Percentiles rank a stretch among this genome's conserved stretches.
Evolutionary conservation across 2,329 filamentous ascomycete species (phyloP).

Genomic region (Phialophora macrospora): DNA sequence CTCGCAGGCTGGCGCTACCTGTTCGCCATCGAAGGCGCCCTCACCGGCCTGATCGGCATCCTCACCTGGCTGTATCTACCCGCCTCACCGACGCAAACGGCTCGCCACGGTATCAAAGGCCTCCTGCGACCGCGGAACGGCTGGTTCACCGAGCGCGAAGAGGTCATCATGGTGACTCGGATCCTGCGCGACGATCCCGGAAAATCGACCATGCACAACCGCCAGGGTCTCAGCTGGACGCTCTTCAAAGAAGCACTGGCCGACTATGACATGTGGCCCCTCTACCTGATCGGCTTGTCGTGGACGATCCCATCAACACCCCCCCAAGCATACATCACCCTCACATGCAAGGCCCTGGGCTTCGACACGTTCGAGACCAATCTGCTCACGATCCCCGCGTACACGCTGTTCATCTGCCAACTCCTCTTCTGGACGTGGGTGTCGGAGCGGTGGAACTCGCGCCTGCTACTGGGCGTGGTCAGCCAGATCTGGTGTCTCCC

Average conservation of each 20-base stretch:
- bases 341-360: slow-evolving; percentile 61
- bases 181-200: slow-evolving; percentile 64
- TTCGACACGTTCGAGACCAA: slow-evolving; percentile 68
- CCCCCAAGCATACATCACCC: slow-evolving; percentile 61
- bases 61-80: slow-evolving; percentile 66
- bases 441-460: slow-evolving; percentile 54
- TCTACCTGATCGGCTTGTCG: slow-evolving; percentile 60
- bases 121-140: slow-evolving; percentile 47
- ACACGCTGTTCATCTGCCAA: slow-evolving; percentile 62
- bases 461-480: slow-evolving; percentile 54
- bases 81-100: slow-evolving; percentile 67
- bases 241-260: slow-evolving; percentile 62
- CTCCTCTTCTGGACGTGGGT: slow-evolving; percentile 61
- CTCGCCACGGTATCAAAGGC: slow-evolving; percentile 59
- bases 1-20: slow-evolving; percentile 56
- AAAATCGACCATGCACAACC: slow-evolving; percentile 66
- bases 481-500: slow-evolving; percentile 66
- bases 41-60: slow-evolving; percentile 61
- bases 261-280: slow-evolving; percentile 66
- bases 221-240: slow-evolving; percentile 60
- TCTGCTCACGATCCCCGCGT: slow-evolving; percentile 66
- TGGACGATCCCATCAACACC: slow-evolving; percentile 61
- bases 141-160: slow-evolving; percentile 67
- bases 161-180: slow-evolving; percentile 65
- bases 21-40: slow-evolving; percentile 42